Evolutionary conservation across 2,329 filamentous ascomycete species (phyloP).

Genomic region (Phyllosticta citrichinensis): DNA sequence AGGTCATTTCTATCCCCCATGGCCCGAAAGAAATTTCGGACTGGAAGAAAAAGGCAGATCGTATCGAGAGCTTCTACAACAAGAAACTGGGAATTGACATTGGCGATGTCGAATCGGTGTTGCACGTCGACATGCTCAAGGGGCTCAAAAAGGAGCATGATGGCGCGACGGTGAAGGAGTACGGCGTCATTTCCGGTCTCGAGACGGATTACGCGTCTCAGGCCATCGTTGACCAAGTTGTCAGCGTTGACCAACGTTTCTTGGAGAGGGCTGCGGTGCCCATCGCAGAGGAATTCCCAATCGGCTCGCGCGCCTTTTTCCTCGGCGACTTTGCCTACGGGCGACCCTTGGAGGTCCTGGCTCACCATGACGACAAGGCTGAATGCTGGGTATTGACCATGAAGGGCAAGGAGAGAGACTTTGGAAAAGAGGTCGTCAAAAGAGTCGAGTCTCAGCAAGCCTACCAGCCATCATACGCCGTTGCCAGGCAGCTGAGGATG

Average conservation of each 20-base stretch:
- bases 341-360: slow-evolving; percentile 71
- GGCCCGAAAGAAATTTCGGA: slow-evolving; percentile 65
- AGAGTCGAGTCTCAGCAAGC: slow-evolving; percentile 59
- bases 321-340: slow-evolving; percentile 90
- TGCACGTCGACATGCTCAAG: slow-evolving; percentile 89
- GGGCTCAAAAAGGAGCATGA: slow-evolving; percentile 84
- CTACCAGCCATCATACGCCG: slow-evolving; percentile 81
- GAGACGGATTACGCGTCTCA: slow-evolving; percentile 89
- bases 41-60: slow-evolving; percentile 73
- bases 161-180: slow-evolving; percentile 87
- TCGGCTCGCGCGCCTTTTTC: slow-evolving; percentile 78
- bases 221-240: slow-evolving; percentile 76
- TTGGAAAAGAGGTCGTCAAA: slow-evolving; percentile 63
- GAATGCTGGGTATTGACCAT: slow-evolving; percentile 68
- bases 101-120: slow-evolving; percentile 75
- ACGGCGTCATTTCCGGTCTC: slow-evolving; percentile 72
- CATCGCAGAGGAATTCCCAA: slow-evolving; percentile 83
- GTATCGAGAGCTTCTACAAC: slow-evolving; percentile 79
- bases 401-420: slow-evolving; percentile 67
- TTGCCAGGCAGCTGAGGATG: slow-evolving; percentile 70
- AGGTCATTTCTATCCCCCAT: slow-evolving; percentile 61
- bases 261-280: slow-evolving; percentile 80
- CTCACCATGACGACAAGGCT: slow-evolving; percentile 64
- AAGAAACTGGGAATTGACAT: slow-evolving; percentile 84
- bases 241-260: slow-evolving; percentile 87